Base-by-base conservation (phyloP, 2,329 filamentous ascomycete genomes). In the Colletotrichum paranaense region DNA sequence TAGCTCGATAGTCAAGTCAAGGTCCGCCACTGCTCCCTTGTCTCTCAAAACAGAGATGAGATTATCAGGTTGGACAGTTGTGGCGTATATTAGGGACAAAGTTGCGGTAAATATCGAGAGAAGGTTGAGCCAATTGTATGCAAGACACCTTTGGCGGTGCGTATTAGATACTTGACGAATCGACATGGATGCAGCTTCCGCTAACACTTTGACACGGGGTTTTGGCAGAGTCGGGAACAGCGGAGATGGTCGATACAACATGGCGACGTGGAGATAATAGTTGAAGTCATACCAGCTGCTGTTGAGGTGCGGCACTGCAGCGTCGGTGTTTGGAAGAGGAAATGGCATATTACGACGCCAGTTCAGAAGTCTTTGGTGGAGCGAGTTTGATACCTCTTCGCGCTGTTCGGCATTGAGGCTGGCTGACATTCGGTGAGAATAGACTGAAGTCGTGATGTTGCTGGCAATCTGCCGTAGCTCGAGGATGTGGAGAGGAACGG, bases 211-310 rank as follows among this genome's bases (percentile, higher is more conserved):
- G 49, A 86, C 79, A 46, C 80, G 59, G 5, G 79, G 5, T 76
- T 78, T 65, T 69, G 84, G 81, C 28, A 84, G 76, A 0, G 78
- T 79, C 2, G 84, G 84, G 26, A 80, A 83, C 0, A 86, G 72
- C 0, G 85, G 84, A 0, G 85, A 86, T 1, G 85, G 85, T 3
- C 85, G 78, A 74, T 87, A 86, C 4, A 87, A 76, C 77, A 85
- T 82, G 14, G 82, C 82, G 1, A 86, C 76, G 62, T 87, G 85
- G 0, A 81, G 85, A 74, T 86, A 86, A 75, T 85, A 87, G 76
- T 87, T 87, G 57, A 86, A 82, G 66, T 87, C 85, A 74, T 84
- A 87, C 85, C 85, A 87, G 68, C 77, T 82, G 8, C 80, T 84
- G 53, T 77, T 83, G 3, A 86, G 77, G 68, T 87, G 85, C 1